A percentile compares a stretch with the other conserved stretches of the same genome.
These are phyloP conservation scores for Geotrichum europaeum DNA, from an alignment of 1,139 yeast species.

Conservation along the genomic window DNA sequence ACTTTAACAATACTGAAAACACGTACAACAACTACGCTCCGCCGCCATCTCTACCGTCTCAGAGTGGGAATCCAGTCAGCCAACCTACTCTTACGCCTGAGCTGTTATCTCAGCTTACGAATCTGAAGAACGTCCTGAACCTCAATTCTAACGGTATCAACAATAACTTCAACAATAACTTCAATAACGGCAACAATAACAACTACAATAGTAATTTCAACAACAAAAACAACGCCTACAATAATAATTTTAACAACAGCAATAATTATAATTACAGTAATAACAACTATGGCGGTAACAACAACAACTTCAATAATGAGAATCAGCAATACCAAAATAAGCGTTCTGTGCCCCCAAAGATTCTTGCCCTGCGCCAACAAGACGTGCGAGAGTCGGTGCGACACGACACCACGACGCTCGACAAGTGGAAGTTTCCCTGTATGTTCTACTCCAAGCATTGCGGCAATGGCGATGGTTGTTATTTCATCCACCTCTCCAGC, in stretches of 20 bases:
- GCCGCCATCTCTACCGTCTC: neutral
- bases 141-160: neutral
- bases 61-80: neutral
- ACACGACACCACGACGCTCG: conserved; percentile 17
- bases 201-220: neutral
- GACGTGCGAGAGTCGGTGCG: conserved; percentile 24
- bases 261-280: neutral
- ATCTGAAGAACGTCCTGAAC: neutral
- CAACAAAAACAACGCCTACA: neutral
- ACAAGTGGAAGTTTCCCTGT: conserved; percentile 21
- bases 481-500: conserved; percentile 15
- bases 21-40: neutral
- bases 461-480: conserved; percentile 21
- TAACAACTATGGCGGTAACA: neutral
- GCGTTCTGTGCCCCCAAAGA: conserved; percentile 2
- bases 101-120: neutral
- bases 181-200: neutral
- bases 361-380: conserved; percentile 15
- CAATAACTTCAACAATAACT: neutral
- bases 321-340: neutral
- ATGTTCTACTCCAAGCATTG: conserved; percentile 20
- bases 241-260: neutral
- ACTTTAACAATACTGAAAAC: neutral
- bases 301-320: neutral
- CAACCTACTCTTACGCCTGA: neutral